phyloP scores from a whole-genome alignment of 805 yeast species.

The Suhomyces xylopsoci region DNA sequence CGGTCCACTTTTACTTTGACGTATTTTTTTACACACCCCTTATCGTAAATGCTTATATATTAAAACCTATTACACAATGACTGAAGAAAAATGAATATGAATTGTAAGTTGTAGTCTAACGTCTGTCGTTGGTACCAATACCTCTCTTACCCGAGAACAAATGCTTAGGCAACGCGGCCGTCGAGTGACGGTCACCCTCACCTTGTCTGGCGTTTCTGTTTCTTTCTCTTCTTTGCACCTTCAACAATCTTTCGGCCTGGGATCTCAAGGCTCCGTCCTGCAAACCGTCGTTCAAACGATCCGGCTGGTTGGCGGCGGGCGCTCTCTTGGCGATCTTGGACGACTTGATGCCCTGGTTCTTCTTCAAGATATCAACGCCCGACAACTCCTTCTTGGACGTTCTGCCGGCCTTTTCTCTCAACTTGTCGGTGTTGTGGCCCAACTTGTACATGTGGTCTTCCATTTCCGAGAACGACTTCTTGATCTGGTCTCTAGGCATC shows the following conservation, averaged over 20 bases:
- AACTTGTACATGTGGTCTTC: slow-evolving; percentile 85
- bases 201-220: slow-evolving; percentile 90
- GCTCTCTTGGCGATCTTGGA: slow-evolving; percentile 44
- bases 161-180: slow-evolving; percentile 88
- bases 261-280: slow-evolving; percentile 74
- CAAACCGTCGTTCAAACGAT: slow-evolving; percentile 84
- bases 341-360: slow-evolving; percentile 43
- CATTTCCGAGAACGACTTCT: slow-evolving; percentile 73
- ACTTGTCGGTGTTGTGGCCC: slow-evolving; percentile 79
- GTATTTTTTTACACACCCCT: no score
- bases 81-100: not conserved
- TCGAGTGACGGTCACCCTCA: slow-evolving; percentile 90
- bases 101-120: slow-evolving; percentile 41
- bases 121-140: slow-evolving; percentile 86
- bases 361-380: slow-evolving; percentile 81
- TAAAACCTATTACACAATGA: slow-evolving; percentile 1
- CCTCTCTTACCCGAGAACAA: slow-evolving; percentile 96
- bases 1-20: not conserved
- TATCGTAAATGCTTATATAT: slow-evolving; percentile 1
- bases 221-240: slow-evolving; percentile 89
- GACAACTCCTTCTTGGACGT: slow-evolving; percentile 40
- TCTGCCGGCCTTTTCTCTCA: slow-evolving; percentile 48
- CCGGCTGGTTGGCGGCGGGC: slow-evolving; percentile 59
- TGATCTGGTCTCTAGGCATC: slow-evolving; percentile 85
- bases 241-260: slow-evolving; percentile 83